phyloP scores from a whole-genome alignment of 495 filamentous ascomycete genomes.

The Lasiosphaeria miniovina region DNA sequence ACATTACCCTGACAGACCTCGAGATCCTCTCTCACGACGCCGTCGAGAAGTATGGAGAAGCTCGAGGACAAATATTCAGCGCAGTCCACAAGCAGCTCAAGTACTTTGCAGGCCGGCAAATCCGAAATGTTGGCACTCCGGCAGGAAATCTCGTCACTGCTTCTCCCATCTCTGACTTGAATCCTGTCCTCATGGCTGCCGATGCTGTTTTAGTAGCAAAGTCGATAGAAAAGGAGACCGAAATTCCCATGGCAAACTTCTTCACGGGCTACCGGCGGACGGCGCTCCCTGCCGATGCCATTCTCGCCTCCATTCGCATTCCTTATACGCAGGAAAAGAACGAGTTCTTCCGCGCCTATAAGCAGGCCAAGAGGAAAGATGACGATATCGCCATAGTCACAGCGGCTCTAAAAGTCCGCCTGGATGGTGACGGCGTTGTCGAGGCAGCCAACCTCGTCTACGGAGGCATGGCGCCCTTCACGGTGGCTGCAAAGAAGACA shows the following conservation, averaged over 20 bases:
- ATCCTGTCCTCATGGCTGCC: conserved; percentile 88
- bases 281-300: conserved; percentile 73
- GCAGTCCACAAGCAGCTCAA: conserved; percentile 75
- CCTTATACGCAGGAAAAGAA: conserved; percentile 66
- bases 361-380: conserved; percentile 93
- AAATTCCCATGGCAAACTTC: conserved; percentile 88
- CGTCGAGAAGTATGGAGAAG: conserved; percentile 71
- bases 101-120: conserved; percentile 95
- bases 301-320: conserved; percentile 84
- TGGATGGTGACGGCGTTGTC: conserved; percentile 64
- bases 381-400: conserved; percentile 98
- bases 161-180: conserved; percentile 93
- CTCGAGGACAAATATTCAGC: conserved; percentile 66
- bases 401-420: conserved; percentile 66
- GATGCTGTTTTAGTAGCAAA: conserved; percentile 79
- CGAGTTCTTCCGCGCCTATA: conserved; percentile 77
- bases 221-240: conserved; percentile 62
- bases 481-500: conserved; percentile 75
- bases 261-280: conserved; percentile 90
- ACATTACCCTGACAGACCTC: conserved; percentile 83
- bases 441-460: conserved; percentile 74
- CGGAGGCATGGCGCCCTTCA: conserved; percentile 86
- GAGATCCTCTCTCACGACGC: conserved; percentile 72
- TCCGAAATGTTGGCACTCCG: conserved; percentile 93
- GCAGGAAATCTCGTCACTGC: conserved; percentile 94